Base-by-base conservation (phyloP, 371 early-diverging fungal genomes). In the Mucor racemosus region DNA sequence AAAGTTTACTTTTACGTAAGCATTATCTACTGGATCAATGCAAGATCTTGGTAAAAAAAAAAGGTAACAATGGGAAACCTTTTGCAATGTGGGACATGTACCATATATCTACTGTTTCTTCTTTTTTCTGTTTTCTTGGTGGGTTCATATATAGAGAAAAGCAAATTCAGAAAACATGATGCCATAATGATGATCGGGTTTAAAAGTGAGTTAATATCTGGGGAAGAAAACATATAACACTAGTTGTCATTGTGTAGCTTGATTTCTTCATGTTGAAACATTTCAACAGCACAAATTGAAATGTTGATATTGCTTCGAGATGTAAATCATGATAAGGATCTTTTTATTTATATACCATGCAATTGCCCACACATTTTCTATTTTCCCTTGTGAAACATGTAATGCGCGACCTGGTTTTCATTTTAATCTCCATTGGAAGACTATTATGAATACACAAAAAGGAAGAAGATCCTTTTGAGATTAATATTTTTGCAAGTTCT, bases 381-480 rank as follows among this genome's bases (percentile, higher is more conserved):
- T 50, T 5, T 50, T 21, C 17, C 17, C 44, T 26, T 26, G 50
- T 50, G 50, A 50, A 50, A 50, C 50, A 50, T 50, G 13, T 21
- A 50, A 50, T 50, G 50, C 50, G 21, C 50, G 44, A 44, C 44
- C 17, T 44, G 17, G 17, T 6, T 0, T 17, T 44, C 11, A 38
- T 50, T 50, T 50, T n/a, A 50, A 50, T 21, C 50, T 50, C 26
- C 50, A 50, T 26, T 21, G 11, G 17, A 50, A 50, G 50, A 50
- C 19, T 19, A 17, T 15, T 19, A 17, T 15, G 44, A 44, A 44
- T 26, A 26, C 26, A 26, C 26, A 26, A 17, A 44, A 44, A n/a
- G 42, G 14, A 15, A 42, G 44, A 15, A 44, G 44, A 44, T 44
- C 44, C 44, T 17, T 44, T 17, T 17, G 44, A 44, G 44, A 44